phyloP scores from a whole-genome alignment of 805 yeast genomes.

The Candida qinlingensis region DNA sequence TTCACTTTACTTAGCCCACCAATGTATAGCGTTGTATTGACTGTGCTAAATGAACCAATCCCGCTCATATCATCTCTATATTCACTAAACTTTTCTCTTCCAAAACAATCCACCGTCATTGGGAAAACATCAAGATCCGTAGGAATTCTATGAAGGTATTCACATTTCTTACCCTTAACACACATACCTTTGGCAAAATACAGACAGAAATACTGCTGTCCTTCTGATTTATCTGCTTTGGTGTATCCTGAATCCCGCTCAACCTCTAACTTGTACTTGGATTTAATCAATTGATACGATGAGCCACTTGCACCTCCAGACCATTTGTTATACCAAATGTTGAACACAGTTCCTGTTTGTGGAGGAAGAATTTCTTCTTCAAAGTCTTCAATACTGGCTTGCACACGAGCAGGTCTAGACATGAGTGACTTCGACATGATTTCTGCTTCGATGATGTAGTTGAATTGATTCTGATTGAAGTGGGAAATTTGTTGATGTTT shows the following conservation, averaged over 20 bases:
- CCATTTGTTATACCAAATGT: slow-evolving; percentile 89
- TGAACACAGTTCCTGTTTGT: slow-evolving; percentile 75
- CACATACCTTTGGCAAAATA: slow-evolving; percentile 91
- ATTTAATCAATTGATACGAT: slow-evolving; percentile 34
- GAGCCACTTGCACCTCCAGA: slow-evolving; percentile 45
- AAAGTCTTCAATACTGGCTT: slow-evolving; percentile 56
- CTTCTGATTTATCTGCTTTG: slow-evolving; percentile 44
- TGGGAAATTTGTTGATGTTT: too few species aligned
- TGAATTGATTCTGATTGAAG: too few species aligned
- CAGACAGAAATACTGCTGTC: slow-evolving; percentile 55
- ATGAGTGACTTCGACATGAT: background rate
- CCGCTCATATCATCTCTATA: slow-evolving; percentile 94
- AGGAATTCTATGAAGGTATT: slow-evolving; percentile 76
- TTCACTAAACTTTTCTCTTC: slow-evolving; percentile 76
- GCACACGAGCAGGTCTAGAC: slow-evolving; percentile 59
- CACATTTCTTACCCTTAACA: slow-evolving; percentile 69
- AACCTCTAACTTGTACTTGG: slow-evolving; percentile 57
- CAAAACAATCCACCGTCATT: slow-evolving; percentile 82
- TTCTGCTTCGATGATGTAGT: background rate
- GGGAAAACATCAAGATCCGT: slow-evolving; percentile 48
- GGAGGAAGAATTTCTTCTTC: slow-evolving; percentile 61
- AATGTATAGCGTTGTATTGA: slow-evolving; percentile 73
- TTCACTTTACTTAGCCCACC: slow-evolving; percentile 48
- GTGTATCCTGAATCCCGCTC: slow-evolving; percentile 72
- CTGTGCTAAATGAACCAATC: slow-evolving; percentile 68